These are phyloP conservation scores for Intubia oerlemansii DNA, from an alignment of 2,329 filamentous ascomycete species.

Conservation along the genomic window DNA sequence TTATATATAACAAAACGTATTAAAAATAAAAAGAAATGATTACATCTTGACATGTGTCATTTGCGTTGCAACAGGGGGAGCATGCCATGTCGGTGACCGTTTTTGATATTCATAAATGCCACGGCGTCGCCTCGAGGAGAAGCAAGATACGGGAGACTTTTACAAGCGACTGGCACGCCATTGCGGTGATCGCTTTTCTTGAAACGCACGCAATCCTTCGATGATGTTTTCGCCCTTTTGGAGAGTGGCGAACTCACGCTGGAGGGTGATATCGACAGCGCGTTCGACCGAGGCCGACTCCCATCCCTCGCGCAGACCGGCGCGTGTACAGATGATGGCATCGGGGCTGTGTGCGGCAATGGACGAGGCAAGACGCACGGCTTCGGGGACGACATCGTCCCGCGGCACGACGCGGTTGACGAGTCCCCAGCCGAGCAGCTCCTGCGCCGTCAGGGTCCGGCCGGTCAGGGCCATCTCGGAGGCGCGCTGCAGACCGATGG, in stretches of 20 bases:
- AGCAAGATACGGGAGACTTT: neutral
- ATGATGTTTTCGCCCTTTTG: constrained; percentile 10
- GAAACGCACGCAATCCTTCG: constrained; percentile 12
- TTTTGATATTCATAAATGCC: too few species aligned
- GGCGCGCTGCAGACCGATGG: constrained; percentile 46
- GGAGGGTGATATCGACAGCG: constrained; percentile 8
- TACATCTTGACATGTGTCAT: too few species aligned
- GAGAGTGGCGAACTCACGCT: constrained; percentile 9
- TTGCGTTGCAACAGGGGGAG: too few species aligned
- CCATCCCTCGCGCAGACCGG: constrained; percentile 52
- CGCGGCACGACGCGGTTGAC: constrained; percentile 39
- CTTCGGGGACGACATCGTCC: constrained; percentile 28
- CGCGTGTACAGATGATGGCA: constrained; percentile 47
- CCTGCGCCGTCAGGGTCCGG: constrained; percentile 31
- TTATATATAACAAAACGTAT: too few species aligned
- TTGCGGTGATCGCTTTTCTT: constrained; percentile 9
- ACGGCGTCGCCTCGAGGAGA: too few species aligned
- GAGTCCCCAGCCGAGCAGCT: constrained; percentile 43
- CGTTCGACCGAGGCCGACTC: constrained; percentile 21
- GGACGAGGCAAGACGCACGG: constrained; percentile 35
- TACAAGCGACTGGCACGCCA: constrained; percentile 11
- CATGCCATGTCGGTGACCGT: too few species aligned
- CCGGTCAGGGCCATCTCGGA: constrained; percentile 54
- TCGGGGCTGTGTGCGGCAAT: constrained; percentile 53
- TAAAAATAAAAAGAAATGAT: too few species aligned